Evolutionary conservation across 768 basidiomycete genomes (phyloP).

Genomic region (Rhodotorula paludigena): DNA sequence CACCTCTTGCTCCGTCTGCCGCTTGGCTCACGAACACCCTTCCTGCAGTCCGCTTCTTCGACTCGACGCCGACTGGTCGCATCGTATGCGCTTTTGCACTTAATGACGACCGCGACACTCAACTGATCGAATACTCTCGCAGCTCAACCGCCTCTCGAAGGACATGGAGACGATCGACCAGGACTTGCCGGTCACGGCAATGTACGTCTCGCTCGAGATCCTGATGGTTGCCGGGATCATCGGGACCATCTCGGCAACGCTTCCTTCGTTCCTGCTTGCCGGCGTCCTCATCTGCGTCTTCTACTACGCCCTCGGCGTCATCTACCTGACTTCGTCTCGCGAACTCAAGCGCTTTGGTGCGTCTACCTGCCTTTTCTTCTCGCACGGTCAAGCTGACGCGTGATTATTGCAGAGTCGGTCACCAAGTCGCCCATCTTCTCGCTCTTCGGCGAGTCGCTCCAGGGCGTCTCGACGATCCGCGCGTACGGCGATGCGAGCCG

Average conservation of each 20-base stretch:
- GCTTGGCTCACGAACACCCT: neutral
- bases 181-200: constrained; percentile 20
- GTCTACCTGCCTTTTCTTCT: neutral
- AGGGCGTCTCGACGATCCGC: constrained; percentile 49
- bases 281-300: constrained; percentile 44
- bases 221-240: constrained; percentile 46
- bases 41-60: constrained; percentile 38
- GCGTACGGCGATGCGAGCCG: constrained; percentile 50
- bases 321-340: constrained; percentile 48
- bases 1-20: neutral
- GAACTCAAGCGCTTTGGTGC: constrained; percentile 50
- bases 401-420: constrained; percentile 38
- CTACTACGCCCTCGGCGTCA: constrained; percentile 46
- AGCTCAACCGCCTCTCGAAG: constrained; percentile 49
- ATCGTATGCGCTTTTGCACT: constrained; percentile 41
- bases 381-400: neutral
- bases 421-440: constrained; percentile 49
- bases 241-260: constrained; percentile 45
- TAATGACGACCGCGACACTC: neutral
- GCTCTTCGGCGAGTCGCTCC: constrained; percentile 48
- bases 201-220: constrained; percentile 36
- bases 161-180: constrained; percentile 50
- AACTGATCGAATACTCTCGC: constrained; percentile 13
- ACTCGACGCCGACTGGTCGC: constrained; percentile 45
- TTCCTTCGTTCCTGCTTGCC: constrained; percentile 47